Conservation (phyloP, 352 stramenopile genomes). For the Globisporangium paddicum region DNA sequence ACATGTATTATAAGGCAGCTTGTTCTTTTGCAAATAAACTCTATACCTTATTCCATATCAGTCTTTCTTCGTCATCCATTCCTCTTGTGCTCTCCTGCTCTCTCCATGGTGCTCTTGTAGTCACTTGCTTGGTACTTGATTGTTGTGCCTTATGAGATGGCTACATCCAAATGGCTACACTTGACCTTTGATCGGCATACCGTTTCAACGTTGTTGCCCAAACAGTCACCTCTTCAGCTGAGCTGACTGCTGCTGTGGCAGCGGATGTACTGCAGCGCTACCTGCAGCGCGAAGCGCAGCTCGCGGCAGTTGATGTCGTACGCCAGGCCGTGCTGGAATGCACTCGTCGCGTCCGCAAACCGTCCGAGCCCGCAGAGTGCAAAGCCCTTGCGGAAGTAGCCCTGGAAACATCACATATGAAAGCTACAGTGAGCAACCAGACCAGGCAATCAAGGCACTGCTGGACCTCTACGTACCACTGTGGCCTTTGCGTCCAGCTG, state of each 20-base stretch:
- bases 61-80: not conserved
- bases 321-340: conserved; percentile 61
- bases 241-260: not conserved
- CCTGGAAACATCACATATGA: conserved; percentile 24
- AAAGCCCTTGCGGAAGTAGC: conserved; percentile 65
- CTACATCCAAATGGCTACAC: not conserved
- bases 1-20: conserved; percentile 71
- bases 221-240: not conserved
- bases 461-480: too few relatives aligned
- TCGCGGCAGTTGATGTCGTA: conserved; percentile 58
- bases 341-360: conserved; percentile 48
- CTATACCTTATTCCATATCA: conserved; percentile 9
- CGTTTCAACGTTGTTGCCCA: not conserved
- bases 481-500: conserved; percentile 43
- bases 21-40: conserved; percentile 66
- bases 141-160: not conserved
- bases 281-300: conserved; percentile 49
- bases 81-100: not conserved
- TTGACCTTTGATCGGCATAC: not conserved
- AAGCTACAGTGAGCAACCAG: not conserved
- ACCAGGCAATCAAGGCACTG: not conserved
- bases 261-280: conserved; percentile 27
- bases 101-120: not conserved
- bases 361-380: conserved; percentile 43
- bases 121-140: not conserved